Evolutionary conservation across 169 alveolate species (phyloP).

Genomic region (Eimeria maxima): DNA sequence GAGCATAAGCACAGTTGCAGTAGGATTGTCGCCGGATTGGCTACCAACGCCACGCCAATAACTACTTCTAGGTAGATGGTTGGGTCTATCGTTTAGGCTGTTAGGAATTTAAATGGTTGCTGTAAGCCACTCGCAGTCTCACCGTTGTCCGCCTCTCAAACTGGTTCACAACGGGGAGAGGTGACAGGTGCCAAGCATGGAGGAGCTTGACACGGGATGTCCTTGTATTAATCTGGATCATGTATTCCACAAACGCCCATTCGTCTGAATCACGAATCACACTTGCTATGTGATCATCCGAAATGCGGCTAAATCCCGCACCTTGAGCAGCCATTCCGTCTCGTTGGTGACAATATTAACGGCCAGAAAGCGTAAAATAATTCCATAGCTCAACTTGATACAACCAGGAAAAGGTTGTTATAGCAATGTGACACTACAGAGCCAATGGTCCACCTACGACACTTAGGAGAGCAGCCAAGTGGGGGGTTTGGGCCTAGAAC

Average conservation of each 20-base stretch:
- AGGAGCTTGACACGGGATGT: slow-evolving; percentile 82
- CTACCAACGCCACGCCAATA: background rate
- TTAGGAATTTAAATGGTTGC: slow-evolving; percentile 37
- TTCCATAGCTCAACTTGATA: background rate
- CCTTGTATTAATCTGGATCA: slow-evolving; percentile 77
- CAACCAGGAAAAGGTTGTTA: background rate
- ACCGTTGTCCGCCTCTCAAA: slow-evolving; percentile 80
- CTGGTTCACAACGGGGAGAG: slow-evolving; percentile 64
- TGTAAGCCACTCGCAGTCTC: slow-evolving; percentile 32
- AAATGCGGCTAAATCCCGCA: slow-evolving; percentile 54
- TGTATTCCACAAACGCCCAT: slow-evolving; percentile 75
- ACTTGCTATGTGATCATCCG: slow-evolving; percentile 55
- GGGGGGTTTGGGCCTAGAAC: background rate
- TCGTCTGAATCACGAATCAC: slow-evolving; percentile 80
- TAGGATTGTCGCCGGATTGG: background rate
- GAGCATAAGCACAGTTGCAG: background rate
- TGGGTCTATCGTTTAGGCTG: slow-evolving; percentile 18
- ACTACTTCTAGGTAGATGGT: slow-evolving; percentile 33
- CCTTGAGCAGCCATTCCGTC: slow-evolving; percentile 49
- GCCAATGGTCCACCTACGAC: background rate
- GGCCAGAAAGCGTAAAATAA: background rate
- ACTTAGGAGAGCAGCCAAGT: background rate
- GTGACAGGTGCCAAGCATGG: slow-evolving; percentile 82
- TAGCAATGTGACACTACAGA: background rate
- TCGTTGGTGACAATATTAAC: background rate